phyloP scores from a whole-genome alignment of 768 basidiomycete species.

The Infundibulicybe gibba region DNA sequence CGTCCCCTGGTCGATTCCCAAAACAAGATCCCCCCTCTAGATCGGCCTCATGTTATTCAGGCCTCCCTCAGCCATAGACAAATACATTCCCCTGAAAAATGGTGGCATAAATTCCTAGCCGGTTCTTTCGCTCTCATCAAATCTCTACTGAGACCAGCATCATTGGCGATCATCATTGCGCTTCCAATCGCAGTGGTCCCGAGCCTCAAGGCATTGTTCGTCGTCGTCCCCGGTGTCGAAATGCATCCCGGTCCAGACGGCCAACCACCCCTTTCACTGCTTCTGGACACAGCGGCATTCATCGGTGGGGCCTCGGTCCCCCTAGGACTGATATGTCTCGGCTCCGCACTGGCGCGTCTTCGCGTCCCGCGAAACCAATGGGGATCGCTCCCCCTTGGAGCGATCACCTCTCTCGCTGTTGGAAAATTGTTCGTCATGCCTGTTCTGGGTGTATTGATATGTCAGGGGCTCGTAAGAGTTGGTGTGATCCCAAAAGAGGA shows the following conservation, averaged over 20 bases:
- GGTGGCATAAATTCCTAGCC: slow-evolving; percentile 4
- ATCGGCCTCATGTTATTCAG: not conserved
- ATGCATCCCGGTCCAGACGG: slow-evolving; percentile 61
- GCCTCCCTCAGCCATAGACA: not conserved
- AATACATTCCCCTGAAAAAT: not conserved
- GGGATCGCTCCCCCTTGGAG: slow-evolving; percentile 31
- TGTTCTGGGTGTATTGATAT: slow-evolving; percentile 45
- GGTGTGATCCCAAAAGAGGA: slow-evolving; percentile 35
- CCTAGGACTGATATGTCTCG: slow-evolving; percentile 57
- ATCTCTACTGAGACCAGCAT: slow-evolving; percentile 42
- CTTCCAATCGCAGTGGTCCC: slow-evolving; percentile 56
- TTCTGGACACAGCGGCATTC: slow-evolving; percentile 55
- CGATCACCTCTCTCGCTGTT: slow-evolving; percentile 38
- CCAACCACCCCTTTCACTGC: slow-evolving; percentile 58
- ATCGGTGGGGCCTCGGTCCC: slow-evolving; percentile 64
- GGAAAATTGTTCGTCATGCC: slow-evolving; percentile 42
- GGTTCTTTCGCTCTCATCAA: slow-evolving; percentile 18
- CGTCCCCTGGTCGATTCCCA: not conserved
- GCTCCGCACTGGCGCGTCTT: slow-evolving; percentile 40
- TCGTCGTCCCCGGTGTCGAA: slow-evolving; percentile 35
- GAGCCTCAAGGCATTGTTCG: slow-evolving; percentile 58
- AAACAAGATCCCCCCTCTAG: not conserved
- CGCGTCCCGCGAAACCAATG: slow-evolving; percentile 38
- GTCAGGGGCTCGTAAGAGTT: slow-evolving; percentile 28
- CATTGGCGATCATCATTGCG: slow-evolving; percentile 48